Base-by-base conservation (phyloP, 768 basidiomycete species). In the Russula sp. region DNA sequence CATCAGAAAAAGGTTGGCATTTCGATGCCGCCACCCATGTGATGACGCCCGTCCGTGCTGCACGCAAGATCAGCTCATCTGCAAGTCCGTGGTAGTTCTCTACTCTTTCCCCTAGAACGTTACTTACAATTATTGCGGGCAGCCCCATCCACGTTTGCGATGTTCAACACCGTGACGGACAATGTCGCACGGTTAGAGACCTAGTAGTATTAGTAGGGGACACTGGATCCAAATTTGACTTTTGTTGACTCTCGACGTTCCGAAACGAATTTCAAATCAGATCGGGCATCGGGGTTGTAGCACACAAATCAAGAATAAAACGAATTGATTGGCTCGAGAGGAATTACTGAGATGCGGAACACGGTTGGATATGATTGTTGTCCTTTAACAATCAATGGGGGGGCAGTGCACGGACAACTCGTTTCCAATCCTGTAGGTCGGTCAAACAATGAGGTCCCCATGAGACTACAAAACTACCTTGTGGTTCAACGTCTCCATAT, bases 401-500 rank as follows among this genome's bases (percentile, higher is more conserved):
- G 20, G 69, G 66, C 24, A 76, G 63, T 20, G 64, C 68, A 57
- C 70, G 70, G 30, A 72, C 63, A 44, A 73, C 59, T 26, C 69
- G 68, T 61, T 77, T 77, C 76, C 76, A 77, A 49, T 76, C 71
- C 76, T 77, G 34, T 5, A 38, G 30, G 42, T 38, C 49, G n/a
- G 20, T 49, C 57, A 42, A 36, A 36, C 42, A 24, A 26, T 3
- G 38, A 46, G 10, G 32, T 22, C 28, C n/a, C 24, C 20, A 11
- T 13, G 44, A 51, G 20, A 22, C 40, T 0, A 30, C 51, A 40
- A 3, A 73, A 79, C 64, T 65, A 90, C 90, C 76, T 85, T 84
- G 69, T 94, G 91, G 54, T 82, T 78, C 16, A 90, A 72, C 2
- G 77, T 79, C 54, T 82, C 80, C 70, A 92, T 88, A 72, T 92